Conservation (phyloP, 352 stramenopile genomes). For the Pythium phragmitis region DNA sequence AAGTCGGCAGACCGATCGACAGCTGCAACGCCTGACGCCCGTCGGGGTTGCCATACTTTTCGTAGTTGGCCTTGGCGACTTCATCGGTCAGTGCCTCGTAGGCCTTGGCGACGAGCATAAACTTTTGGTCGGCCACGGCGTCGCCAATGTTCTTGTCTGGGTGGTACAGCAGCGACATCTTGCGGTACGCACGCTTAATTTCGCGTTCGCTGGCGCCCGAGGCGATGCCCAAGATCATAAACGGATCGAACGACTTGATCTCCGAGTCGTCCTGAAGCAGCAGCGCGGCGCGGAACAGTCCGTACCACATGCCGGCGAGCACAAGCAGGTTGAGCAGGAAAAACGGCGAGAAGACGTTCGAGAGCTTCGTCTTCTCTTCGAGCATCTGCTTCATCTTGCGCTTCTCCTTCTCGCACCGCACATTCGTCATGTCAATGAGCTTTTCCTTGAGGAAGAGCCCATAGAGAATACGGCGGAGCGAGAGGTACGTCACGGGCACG, state of each 20-base stretch:
- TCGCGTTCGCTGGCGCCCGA: conserved; percentile 86
- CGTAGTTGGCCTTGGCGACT: conserved; percentile 96
- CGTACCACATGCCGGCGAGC: conserved; percentile 73
- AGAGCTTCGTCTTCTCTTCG: conserved; percentile 80
- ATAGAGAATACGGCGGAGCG: conserved; percentile 82
- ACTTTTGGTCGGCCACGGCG: conserved; percentile 96
- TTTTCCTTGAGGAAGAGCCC: conserved; percentile 88
- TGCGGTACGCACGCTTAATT: conserved; percentile 96
- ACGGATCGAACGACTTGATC: conserved; percentile 99
- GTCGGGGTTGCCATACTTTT: conserved; percentile 99
- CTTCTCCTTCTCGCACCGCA: conserved; percentile 83
- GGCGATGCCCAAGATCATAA: conserved; percentile 95
- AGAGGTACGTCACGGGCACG: conserved; percentile 93
- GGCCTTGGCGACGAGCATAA: conserved; percentile 97
- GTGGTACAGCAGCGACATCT: conserved; percentile 92
- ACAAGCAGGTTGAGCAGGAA: conserved; percentile 81
- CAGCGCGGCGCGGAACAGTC: conserved; percentile 88
- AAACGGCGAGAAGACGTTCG: conserved; percentile 76
- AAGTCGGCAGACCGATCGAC: conserved; percentile 96
- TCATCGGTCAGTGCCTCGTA: conserved; percentile 96
- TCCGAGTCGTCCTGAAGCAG: conserved; percentile 95
- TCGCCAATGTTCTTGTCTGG: conserved; percentile 97
- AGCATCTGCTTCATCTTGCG: conserved; percentile 86
- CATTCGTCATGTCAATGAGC: conserved; percentile 79
- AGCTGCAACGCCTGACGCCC: conserved; percentile 97